These are phyloP conservation scores for Trichoderma sp. DNA, from an alignment of 2,329 filamentous ascomycete species.

Conservation along the genomic window DNA sequence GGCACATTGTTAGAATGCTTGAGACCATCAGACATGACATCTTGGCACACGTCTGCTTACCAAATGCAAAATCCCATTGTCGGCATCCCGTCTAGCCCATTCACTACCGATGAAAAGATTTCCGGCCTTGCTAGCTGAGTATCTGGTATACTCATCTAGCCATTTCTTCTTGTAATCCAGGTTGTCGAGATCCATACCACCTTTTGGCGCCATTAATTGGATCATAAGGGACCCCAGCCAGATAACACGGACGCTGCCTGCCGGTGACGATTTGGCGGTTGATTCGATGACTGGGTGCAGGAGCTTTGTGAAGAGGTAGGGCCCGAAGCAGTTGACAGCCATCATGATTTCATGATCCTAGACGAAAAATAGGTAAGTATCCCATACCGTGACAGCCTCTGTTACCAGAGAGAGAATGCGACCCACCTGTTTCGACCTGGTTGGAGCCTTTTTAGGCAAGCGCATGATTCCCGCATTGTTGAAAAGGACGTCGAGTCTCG, in stretches of 20 bases:
- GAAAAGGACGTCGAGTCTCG: conserved; percentile 44
- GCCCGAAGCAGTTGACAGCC: conserved; percentile 42
- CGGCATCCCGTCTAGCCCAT: conserved; percentile 22
- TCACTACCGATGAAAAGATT: conserved; percentile 21
- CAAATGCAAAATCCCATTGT: conserved; percentile 27
- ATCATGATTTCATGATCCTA: conserved; percentile 39
- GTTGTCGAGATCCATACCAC: conserved; percentile 31
- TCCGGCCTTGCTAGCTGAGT: conserved; percentile 20
- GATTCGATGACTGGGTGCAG: conserved; percentile 38
- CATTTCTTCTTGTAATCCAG: conserved; percentile 30
- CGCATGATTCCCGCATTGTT: conserved; percentile 51
- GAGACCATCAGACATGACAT: not conserved
- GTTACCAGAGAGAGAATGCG: not conserved
- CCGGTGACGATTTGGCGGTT: conserved; percentile 35
- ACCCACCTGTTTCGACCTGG: conserved; percentile 17
- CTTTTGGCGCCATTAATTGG: conserved; percentile 23
- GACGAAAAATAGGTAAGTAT: not conserved
- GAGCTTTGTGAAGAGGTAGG: conserved; percentile 42
- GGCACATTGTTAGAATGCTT: not conserved
- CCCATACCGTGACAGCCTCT: no score
- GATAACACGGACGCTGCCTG: conserved; percentile 30
- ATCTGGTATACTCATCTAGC: not conserved
- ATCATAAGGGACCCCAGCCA: conserved; percentile 27
- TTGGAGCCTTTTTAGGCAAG: conserved; percentile 38
- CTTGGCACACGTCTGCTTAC: not conserved